Percentiles rank a stretch among this genome's conserved stretches.
Evolutionary conservation across 306 rosid genomes (phyloP).

Genomic region (Alnus glutinosa): DNA sequence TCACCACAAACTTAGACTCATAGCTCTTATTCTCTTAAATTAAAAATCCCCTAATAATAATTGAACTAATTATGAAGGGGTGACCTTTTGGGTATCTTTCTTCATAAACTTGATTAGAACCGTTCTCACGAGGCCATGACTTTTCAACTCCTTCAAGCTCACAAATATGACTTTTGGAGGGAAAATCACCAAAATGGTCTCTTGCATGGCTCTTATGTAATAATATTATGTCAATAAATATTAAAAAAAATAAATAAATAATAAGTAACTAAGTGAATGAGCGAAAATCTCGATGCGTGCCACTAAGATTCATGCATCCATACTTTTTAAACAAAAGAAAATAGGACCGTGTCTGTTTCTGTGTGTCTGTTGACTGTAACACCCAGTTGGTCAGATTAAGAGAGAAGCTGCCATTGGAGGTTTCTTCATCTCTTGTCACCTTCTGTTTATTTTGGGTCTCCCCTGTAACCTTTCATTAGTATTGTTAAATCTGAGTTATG

Average conservation of each 20-base stretch:
- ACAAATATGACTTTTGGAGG: constrained; percentile 29
- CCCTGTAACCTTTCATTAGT: not conserved
- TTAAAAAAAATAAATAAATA: not conserved
- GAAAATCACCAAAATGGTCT: constrained; percentile 6
- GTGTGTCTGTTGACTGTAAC: constrained; percentile 7
- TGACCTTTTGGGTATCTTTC: constrained; percentile 17
- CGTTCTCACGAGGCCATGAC: constrained; percentile 28
- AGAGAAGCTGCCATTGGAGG: constrained; percentile 26
- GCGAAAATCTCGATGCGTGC: constrained; percentile 23
- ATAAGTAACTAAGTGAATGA: not conserved
- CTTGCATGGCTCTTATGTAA: not conserved
- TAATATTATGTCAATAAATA: not conserved
- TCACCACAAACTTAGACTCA: too few species aligned
- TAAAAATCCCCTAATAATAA: not conserved
- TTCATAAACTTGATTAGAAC: not conserved
- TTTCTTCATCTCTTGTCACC: not conserved
- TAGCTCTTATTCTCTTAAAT: too few species aligned
- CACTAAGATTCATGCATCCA: not conserved
- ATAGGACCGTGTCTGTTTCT: not conserved
- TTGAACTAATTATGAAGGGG: not conserved
- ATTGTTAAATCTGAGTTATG: not conserved
- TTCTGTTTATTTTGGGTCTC: not conserved
- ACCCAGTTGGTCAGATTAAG: not conserved
- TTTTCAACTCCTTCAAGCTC: constrained; percentile 29
- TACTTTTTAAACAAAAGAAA: not conserved